Conservation (phyloP, 495 filamentous ascomycete genomes). For the Talaromyces stipitatus region DNA sequence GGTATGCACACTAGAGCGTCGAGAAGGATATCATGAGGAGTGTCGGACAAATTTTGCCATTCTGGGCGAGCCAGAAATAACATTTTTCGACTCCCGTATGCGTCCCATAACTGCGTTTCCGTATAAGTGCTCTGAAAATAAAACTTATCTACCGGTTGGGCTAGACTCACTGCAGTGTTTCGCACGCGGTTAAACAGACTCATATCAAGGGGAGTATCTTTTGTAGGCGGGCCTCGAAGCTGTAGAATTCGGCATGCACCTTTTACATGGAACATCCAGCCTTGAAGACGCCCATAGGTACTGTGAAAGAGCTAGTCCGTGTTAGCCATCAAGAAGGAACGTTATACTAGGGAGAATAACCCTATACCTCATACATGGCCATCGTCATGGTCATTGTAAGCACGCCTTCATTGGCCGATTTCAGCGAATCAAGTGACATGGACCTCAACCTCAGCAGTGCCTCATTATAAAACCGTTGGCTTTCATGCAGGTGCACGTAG, state of each 20-base stretch:
- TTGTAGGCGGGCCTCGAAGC: conserved; percentile 2
- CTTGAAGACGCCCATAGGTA: conserved; percentile 1
- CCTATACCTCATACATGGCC: conserved; percentile 6
- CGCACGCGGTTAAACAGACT: conserved; percentile 4
- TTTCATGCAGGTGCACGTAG: conserved; percentile 2
- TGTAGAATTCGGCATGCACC: conserved; percentile 2
- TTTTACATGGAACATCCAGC: conserved; percentile 7
- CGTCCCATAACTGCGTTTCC: not conserved
- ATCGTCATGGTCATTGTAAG: conserved; percentile 5
- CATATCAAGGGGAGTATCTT: conserved; percentile 2
- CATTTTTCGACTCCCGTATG: conserved; percentile 3
- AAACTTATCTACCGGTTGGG: not conserved
- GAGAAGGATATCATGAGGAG: conserved; percentile 4
- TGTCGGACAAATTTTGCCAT: conserved; percentile 3
- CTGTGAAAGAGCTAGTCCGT: not conserved
- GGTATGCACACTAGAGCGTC: conserved; percentile 1
- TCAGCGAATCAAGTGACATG: not conserved
- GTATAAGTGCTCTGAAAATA: not conserved
- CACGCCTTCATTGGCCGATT: conserved; percentile 5
- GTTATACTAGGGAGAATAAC: not conserved
- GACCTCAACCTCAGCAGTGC: not conserved
- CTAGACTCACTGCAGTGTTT: conserved; percentile 2
- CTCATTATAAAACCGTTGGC: conserved; percentile 2
- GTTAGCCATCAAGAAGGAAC: not conserved
- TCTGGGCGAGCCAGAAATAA: not conserved